Base-by-base conservation (phyloP, 305 asterid species). In the Fraxinus latifolia region DNA sequence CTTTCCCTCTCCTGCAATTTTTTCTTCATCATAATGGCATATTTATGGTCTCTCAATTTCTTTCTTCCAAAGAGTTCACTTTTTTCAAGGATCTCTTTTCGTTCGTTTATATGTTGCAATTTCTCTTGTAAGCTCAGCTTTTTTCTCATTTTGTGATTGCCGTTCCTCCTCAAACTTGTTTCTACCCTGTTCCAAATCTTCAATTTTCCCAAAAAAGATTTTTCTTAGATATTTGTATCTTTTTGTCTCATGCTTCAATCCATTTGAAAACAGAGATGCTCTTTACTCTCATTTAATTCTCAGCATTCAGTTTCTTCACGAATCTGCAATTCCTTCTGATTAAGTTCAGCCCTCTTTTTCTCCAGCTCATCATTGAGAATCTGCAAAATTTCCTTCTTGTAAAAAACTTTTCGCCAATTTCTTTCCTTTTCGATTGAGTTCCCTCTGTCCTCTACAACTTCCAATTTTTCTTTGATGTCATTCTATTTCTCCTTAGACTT, bases 241-340 rank as follows among this genome's bases (percentile, higher is more conserved):
- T 36, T 53, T 5, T 53, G 32, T 50, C 44, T 77, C 80, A 62
- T 77, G 72, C 39, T 50, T 50, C 80, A 77, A 62, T 53, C 80
- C 39, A n/a, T 47, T 15, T 77, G 80, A 21, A 77, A 55, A 23
- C 31, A 19, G 44, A 77, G 8, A 29, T 77, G 50, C 67, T 50
- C 73, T 29, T 17, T 19, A 33, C 7, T n/a, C 62, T 44, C 62
- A 50, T 58, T 25, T 31, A 14, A 55, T 23, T 55, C 47, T 27
- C 4, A 77, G 53, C 80, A n/a, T 53, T 77, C 73, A 29, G 19
- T 15, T 55, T 77, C 50, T 23, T 55, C 72, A n/a, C 7, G 17
- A 77, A 55, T 32, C 72, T 15, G 73, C 44, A 55, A 25, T 31
- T 50, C 80, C 73, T 47, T 55, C 27, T 5, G 42, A 50, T 60